Evolutionary conservation across 257 asterid genomes (phyloP), one percentile per base, ranked within the genome.

Genomic region (Ophiorrhiza pumila): DNA sequence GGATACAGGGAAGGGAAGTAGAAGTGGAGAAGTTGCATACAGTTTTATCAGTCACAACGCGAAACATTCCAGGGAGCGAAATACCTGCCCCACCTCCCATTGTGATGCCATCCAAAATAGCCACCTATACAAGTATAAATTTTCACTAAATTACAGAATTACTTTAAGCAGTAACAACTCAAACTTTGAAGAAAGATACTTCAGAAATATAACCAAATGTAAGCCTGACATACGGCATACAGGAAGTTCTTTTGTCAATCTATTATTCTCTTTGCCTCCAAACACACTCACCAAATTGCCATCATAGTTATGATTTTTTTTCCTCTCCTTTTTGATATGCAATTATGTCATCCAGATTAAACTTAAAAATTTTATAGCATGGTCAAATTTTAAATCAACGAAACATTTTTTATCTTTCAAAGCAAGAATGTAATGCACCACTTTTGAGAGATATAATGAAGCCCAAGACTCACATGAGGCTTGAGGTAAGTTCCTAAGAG

Each of bases 51-150:
- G 99, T 90, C 81, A 90, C 99, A 80, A 92, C 76, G 68, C 95
- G 95, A 76, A 86, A 95, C 98, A 92, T 95, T 88, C 99, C 98
- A 41, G 97, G 96, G 53, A 90, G 90, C 79, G 99, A 86, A 83
- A 92, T 89, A 80, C 96, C 98, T 77, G 97, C 98, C 79, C 98
- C 98, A 43, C 87, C 88, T 55, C 99, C 99, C 98, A 95, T 87
- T 74, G 92, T 88, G 65, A 87, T 65, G 73, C 99, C 99, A 64
- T 95, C 91, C 91, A 95, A 84, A 61, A 95, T 90, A 78, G 97
- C 98, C 85, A 95, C 98, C 98, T 95, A 87, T 58, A 71, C 64
- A 82, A 76, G 76, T 34, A 64, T 49, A 53, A 0, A 57, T 57
- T 49, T 52, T 56, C 23, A 31, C 37, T 66, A 9, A 41, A 59